Conservation (phyloP, 2,329 filamentous ascomycete species). For the Cercospora sp. region DNA sequence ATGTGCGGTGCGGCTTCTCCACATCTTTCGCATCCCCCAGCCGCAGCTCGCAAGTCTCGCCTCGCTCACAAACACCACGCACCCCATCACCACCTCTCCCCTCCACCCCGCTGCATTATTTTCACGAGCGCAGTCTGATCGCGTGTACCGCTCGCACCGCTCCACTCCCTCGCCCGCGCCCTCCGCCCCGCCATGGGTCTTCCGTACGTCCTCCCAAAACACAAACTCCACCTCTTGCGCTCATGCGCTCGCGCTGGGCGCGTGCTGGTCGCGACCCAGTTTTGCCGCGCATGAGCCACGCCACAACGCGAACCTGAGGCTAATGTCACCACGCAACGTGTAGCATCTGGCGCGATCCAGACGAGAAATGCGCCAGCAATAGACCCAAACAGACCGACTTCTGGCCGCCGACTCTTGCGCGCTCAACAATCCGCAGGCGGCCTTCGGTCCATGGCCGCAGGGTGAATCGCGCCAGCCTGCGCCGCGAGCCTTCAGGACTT, state of each 20-base stretch:
- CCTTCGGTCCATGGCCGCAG: constrained; percentile 36
- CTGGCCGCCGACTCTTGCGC: constrained; percentile 43
- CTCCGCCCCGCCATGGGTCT: constrained; percentile 47
- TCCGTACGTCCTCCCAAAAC: constrained; percentile 44
- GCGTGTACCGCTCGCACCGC: constrained; percentile 27
- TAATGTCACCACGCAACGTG: constrained; percentile 13
- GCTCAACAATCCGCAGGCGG: constrained; percentile 59
- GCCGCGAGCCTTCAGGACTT: constrained; percentile 27
- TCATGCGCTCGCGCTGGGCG: constrained; percentile 7
- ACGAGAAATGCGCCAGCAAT: constrained; percentile 42
- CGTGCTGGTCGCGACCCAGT: constrained; percentile 10
- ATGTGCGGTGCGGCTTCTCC: neutral
- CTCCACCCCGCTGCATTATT: constrained; percentile 17
- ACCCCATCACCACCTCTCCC: constrained; percentile 12
- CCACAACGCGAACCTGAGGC: constrained; percentile 12
- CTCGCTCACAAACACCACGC: constrained; percentile 9
- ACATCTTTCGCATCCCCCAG: neutral
- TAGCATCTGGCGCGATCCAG: constrained; percentile 56
- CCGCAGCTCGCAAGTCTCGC: neutral
- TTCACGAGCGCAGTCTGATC: constrained; percentile 28
- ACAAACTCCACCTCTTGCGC: constrained; percentile 6
- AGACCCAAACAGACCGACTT: constrained; percentile 51
- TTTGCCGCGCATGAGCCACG: constrained; percentile 15
- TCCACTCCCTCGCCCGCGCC: constrained; percentile 17
- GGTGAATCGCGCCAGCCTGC: constrained; percentile 34